Conservation (phyloP, 352 stramenopile genomes). For the Globisporangium abappressorium region DNA sequence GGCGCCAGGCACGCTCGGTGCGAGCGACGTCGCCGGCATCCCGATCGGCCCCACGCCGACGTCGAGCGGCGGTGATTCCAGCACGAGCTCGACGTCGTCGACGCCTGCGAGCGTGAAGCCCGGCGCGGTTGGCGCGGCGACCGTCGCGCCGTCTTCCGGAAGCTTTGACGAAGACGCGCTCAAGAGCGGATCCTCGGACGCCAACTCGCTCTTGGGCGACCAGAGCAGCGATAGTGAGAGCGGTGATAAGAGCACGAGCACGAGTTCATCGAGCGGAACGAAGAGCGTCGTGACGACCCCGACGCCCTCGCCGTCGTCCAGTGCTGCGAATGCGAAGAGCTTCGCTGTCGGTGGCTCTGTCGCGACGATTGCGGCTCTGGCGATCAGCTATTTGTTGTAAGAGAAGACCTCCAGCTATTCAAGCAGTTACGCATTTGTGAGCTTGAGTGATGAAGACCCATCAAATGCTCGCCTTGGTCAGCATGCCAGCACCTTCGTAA, state of each 20-base stretch:
- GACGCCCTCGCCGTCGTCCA: constrained; percentile 1
- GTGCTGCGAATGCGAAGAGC: not conserved
- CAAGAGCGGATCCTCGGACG: not conserved
- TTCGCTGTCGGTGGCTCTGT: not conserved
- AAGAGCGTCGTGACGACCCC: not conserved
- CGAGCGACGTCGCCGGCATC: constrained; percentile 20
- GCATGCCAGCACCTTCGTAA: not conserved
- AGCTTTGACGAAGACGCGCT: not conserved
- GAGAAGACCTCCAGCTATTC: not conserved
- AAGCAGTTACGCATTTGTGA: not conserved
- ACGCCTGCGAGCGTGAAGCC: constrained; percentile 13
- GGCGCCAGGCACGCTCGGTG: constrained; percentile 15
- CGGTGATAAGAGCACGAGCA: not conserved
- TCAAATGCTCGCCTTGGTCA: not conserved
- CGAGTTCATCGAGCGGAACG: constrained; percentile 1
- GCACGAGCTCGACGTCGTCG: constrained; percentile 1
- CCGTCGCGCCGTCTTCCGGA: not conserved
- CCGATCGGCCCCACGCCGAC: constrained; percentile 19
- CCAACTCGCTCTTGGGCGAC: constrained; percentile 12
- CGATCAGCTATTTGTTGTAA: constrained; percentile 14
- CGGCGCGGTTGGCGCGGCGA: not conserved
- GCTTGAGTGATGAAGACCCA: not conserved
- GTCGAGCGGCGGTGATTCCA: constrained; percentile 5
- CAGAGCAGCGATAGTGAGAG: constrained; percentile 5
- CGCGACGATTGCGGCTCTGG: not conserved